Evolutionary conservation across 2,329 filamentous ascomycete genomes (phyloP).

Genomic region (Colletotrichum phormii): DNA sequence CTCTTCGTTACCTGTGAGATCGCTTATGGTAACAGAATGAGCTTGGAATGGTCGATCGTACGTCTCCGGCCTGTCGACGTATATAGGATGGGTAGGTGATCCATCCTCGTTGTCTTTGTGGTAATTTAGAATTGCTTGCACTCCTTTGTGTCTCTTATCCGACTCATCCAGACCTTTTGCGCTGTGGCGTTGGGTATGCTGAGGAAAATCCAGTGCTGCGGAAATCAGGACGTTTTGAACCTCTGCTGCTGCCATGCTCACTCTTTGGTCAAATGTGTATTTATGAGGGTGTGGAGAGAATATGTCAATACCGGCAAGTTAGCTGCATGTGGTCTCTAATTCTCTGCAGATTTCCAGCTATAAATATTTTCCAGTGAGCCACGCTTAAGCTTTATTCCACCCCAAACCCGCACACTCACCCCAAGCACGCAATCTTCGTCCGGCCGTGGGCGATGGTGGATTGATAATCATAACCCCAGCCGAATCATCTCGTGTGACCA

Average conservation of each 20-base stretch:
- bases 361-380: background rate
- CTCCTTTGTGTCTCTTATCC: background rate
- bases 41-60: conserved; percentile 44
- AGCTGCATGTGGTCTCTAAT: background rate
- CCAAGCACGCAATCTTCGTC: conserved; percentile 42
- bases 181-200: background rate
- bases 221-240: conserved; percentile 10
- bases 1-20: conserved; percentile 50
- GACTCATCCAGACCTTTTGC: background rate
- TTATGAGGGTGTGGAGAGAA: background rate
- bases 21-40: conserved; percentile 46
- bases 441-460: conserved; percentile 32
- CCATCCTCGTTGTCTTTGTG: conserved; percentile 55
- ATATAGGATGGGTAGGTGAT: conserved; percentile 50
- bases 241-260: conserved; percentile 30
- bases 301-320: background rate
- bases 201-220: background rate
- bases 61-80: conserved; percentile 49
- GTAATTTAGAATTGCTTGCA: conserved; percentile 52
- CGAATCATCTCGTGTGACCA: background rate
- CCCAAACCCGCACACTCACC: conserved; percentile 10
- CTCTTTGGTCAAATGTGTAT: no score
- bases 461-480: conserved; percentile 41
- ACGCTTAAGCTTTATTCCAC: background rate
- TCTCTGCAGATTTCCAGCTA: background rate